phyloP scores from a whole-genome alignment of 2,329 filamentous ascomycete genomes.

The Trichoderma sp. region DNA sequence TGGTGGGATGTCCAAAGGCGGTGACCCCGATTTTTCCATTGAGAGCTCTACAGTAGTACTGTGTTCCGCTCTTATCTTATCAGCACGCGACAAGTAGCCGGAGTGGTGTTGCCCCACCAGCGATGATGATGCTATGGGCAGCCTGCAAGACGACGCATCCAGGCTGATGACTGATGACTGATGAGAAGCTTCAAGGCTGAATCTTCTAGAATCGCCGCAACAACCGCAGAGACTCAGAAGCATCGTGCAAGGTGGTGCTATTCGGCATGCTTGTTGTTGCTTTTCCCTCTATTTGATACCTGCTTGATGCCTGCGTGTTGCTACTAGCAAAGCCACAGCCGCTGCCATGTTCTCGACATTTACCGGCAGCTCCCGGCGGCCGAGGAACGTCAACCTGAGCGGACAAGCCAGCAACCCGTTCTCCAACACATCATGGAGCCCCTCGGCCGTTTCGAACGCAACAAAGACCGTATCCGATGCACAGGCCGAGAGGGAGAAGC shows the following conservation, averaged over 20 bases:
- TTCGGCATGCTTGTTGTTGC: conserved; percentile 10
- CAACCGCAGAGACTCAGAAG: background rate
- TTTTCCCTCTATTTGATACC: too few species aligned
- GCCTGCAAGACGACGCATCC: conserved; percentile 14
- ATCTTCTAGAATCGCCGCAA: conserved; percentile 29
- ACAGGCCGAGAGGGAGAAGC: conserved; percentile 78
- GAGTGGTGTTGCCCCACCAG: conserved; percentile 22
- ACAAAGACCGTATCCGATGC: conserved; percentile 81
- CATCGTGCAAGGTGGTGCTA: conserved; percentile 7
- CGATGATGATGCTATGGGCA: conserved; percentile 29
- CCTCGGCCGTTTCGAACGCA: conserved; percentile 61
- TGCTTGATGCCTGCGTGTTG: conserved; percentile 19
- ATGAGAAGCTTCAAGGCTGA: conserved; percentile 26
- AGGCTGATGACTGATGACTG: conserved; percentile 27
- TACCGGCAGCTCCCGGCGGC: conserved; percentile 80
- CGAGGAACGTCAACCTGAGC: conserved; percentile 91
- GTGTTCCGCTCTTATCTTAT: conserved; percentile 29
- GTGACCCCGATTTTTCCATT: conserved; percentile 7
- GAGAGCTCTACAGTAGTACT: background rate
- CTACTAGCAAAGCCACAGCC: conserved; percentile 12
- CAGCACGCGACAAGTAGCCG: conserved; percentile 26
- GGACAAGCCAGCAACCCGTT: conserved; percentile 83
- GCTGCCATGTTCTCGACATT: conserved; percentile 84
- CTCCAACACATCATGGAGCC: conserved; percentile 61
- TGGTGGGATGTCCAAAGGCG: conserved; percentile 28